Evolutionary conservation across 768 basidiomycete species (phyloP), one percentile per base, ranked within the genome.

Genomic region (Fibroporia radiculosa): DNA sequence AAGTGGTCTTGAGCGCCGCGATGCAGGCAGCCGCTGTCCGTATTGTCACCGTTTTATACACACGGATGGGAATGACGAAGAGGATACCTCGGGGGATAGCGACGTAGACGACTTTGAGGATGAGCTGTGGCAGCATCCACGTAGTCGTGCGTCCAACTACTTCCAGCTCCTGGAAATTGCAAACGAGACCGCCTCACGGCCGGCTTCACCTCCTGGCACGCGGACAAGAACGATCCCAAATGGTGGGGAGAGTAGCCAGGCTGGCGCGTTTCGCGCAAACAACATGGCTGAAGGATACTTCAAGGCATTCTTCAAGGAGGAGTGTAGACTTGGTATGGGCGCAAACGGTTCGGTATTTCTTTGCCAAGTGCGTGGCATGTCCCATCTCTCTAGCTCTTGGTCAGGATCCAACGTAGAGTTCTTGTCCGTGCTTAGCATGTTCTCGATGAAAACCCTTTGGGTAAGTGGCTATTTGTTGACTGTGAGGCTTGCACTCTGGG

Each of bases 261-360:
- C 48, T 48, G 62, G 63, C 25, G 58, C 75, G 1, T 88, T 89
- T 62, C 69, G 78, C 2, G 72, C 77, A 2, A 82, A 84, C 40
- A 71, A 74, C 25, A 85, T 90, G 84, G 90, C 91, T 0, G 84
- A 92, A 42, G 93, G 93, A 0, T 97, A 97, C 60, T 95, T 93
- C 66, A 78, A 83, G 52, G 74, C 88, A 0, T 98, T 95, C 68
- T 98, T 98, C 58, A 78, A 82, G 46, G 93, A 96, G 56, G 90
- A 93, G 52, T 80, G 74, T 49, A 77, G 82, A 47, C 70, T 98
- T 5, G 93, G 93, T 0, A 93, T 96, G 89, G 93, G 93, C 33
- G 93, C 93, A 0, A 91, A 92, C 56, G 93, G 95, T 1, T 84
- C 74, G 20, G 93, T 98, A 1, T 96, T 72, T 59, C 69, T 95